Evolutionary conservation across 768 basidiomycete species (phyloP), one percentile per base, ranked within the genome.

Genomic region (Termitomyces sp.): DNA sequence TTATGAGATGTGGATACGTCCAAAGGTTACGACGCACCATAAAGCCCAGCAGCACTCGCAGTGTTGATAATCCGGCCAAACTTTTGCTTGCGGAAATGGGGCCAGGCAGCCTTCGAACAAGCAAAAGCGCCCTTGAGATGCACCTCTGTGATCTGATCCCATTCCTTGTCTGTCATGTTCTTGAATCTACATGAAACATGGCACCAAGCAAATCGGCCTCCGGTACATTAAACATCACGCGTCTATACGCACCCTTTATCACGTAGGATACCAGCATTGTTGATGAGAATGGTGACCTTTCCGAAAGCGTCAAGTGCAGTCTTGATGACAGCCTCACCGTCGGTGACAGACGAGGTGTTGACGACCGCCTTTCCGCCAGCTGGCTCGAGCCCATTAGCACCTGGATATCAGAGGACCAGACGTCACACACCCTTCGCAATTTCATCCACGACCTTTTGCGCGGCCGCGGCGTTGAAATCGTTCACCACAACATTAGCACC

Each of bases 401-500:
- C 53, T 35, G n/a, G 45, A 46, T 50, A 44, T 37, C 19, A 44
- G 25, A 45, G 21, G n/a, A 41, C 40, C 14, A 16, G 56, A 38
- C 14, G 32, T 4, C 23, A 67, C 82, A 49, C 54, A 94, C 95
- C 88, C 68, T 82, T 80, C 48, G 76, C 80, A 66, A 98, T 95
- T 73, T 95, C 87, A 61, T 91, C 87, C 7, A 95, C 95, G 23
- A 98, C 92, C 64, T 87, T 90, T 71, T 96, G 90, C 3, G 95
- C 95, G 27, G 92, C 90, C 53, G 85, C 85, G 35, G 78, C 80
- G 64, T 90, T 94, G 68, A 98, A 89, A 69, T 98, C 97, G 67
- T 98, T 98, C 42, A 98, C 92, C 58, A 98, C 92, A 53, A 98
- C 84, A 62, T 91, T 92, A 9, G 96, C 95, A 6, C 95, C 96